A percentile compares a stretch with the other conserved stretches of the same genome.
These are phyloP conservation scores for Gryganskiella cystojenkinii DNA, from an alignment of 192 early-diverging fungal genomes.

Conservation along the genomic window DNA sequence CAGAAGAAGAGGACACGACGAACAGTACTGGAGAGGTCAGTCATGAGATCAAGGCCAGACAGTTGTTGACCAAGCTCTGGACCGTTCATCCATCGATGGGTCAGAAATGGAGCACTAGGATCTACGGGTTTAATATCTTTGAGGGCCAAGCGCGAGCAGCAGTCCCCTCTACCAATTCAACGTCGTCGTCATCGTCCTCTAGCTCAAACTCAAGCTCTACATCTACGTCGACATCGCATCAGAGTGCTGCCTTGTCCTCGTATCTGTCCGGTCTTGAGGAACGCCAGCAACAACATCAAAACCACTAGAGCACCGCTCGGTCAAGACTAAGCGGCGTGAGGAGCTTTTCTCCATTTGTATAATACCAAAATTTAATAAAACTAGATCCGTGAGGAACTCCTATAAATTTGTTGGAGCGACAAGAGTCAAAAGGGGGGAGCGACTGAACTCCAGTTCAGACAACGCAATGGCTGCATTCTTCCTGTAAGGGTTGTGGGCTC, in stretches of 20 bases:
- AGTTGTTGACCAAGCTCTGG: slow-evolving; percentile 34
- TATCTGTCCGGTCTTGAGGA: not conserved
- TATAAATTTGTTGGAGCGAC: no score
- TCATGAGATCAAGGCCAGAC: slow-evolving; percentile 13
- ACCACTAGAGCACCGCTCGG: no score
- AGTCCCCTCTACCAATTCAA: not conserved
- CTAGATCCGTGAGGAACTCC: no score
- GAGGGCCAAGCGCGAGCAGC: not conserved
- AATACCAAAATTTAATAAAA: no score
- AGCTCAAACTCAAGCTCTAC: no score
- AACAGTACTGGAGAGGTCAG: not conserved
- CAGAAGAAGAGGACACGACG: not conserved
- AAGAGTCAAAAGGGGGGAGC: no score
- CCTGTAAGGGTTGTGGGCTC: no score
- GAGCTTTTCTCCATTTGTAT: no score
- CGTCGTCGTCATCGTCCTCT: not conserved
- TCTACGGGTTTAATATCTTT: slow-evolving; percentile 41
- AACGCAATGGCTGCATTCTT: no score
- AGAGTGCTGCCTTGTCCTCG: not conserved
- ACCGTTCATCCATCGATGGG: slow-evolving; percentile 24
- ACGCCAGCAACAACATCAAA: no score
- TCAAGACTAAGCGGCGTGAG: no score
- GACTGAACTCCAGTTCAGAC: no score
- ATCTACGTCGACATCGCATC: not conserved
- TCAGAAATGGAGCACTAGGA: slow-evolving; percentile 27